Evolutionary conservation across 176 grass and related monocot species (phyloP), one percentile per base, ranked within the genome.

Genomic region (Ensete glaucum): DNA sequence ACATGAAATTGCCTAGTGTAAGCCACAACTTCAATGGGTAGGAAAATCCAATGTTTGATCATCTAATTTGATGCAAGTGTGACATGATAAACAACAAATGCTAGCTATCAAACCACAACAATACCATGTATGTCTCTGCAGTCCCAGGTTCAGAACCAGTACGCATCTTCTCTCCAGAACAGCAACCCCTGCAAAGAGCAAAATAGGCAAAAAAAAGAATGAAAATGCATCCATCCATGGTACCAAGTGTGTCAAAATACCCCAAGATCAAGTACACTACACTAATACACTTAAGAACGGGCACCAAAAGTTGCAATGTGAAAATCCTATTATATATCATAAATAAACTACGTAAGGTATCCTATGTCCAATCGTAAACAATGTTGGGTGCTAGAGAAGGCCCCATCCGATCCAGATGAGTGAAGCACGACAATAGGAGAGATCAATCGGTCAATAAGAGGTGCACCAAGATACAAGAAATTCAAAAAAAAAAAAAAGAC

Each of bases 61-160:
- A 65, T 54, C 17, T 22, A 59, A 58, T 64, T 68, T 73, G 17
- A 48, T 71, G 26, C 50, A 59, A 79, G 50, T 69, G 34, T 75
- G 57, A 72, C 48, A 51, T 22, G 19, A 2, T 16, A 70, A n/a
- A 20, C 9, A 51, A 17, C 9, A 51, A 2, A 52, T 51, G 10
- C 0, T 51, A 50, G 20, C 16, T 51, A 52, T 15, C 24, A 9
- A 52, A 65, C 71, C 49, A 67, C 70, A 79, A 64, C 20, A 43
- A 50, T 92, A 92, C 85, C 83, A 76, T 83, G 57, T 73, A 81
- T 81, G 24, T 78, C 73, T 73, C 65, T 54, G 71, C 73, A 62
- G 53, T 50, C 79, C 80, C 59, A 76, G 49, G 67, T 43, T 86
- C 70, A 82, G 83, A 85, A 85, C 57, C 27, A 67, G 74, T 52